Evolutionary conservation across 2,329 filamentous ascomycete genomes (phyloP), one percentile per base, ranked within the genome.

Genomic region (Calonectria fujianensis): DNA sequence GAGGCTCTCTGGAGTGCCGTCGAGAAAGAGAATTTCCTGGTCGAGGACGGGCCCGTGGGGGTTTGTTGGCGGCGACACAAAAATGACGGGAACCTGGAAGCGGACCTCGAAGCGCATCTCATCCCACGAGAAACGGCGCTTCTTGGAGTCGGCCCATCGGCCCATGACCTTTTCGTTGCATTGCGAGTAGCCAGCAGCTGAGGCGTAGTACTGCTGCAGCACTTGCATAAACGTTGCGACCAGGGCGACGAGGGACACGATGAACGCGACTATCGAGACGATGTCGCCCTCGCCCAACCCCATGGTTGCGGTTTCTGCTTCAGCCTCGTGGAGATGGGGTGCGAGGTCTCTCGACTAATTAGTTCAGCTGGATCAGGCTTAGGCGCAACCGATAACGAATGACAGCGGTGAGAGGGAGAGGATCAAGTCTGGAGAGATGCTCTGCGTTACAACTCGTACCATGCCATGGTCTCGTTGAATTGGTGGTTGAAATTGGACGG

Each of bases 51-150:
- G 85, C 0, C 87, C 88, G 1, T 80, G 80, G 0, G 68, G 65
- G 80, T 90, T 90, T 39, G 51, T 76, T 0, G 88, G 85, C 0
- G 84, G 83, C 18, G 85, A 89, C 32, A 90, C 85, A 65, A 90
- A 90, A 59, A 90, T 88, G 76, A 90, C 88, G 32, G 88, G 88
- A 0, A 86, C 83, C 69, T 89, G 85, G 72, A 88, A 90, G 69
- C 85, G 82, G 11, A 90, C 88, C 73, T 89, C 87, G 76, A 89
- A 89, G 3, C 88, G 87, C 35, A 90, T 81, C 80, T 90, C 88
- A 35, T 83, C 82, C 68, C 81, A 83, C 2, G 82, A 84, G 72
- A 89, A 87, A 0, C 78, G 81, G 13, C 88, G 84, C 2, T 82
- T 82, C 73, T 86, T 88, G 24, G 81, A 85, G 1, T 78, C 74